Base-by-base conservation (phyloP, 371 early-diverging fungal genomes). In the Mortierella sp. region DNA sequence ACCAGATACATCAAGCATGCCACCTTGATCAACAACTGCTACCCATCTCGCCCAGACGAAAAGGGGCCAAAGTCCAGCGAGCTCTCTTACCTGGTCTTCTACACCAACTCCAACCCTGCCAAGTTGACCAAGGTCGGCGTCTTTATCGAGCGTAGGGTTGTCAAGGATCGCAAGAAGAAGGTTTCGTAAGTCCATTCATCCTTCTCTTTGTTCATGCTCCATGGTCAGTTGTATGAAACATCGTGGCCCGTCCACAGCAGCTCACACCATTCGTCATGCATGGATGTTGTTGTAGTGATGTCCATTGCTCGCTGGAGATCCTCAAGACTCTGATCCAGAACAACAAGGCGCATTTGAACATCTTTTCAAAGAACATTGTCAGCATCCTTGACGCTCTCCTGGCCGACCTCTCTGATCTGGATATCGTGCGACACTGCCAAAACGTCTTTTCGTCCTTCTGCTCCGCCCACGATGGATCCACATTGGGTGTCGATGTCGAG, bases 111-210 rank as follows among this genome's bases (percentile, higher is more conserved):
- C 54, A 90, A 95, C 72, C 97, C 97, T 6, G 94, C 91, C 43
- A 97, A 97, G 79, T 85, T 96, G 28, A 87, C 93, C 58, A 97
- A 97, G 69, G 95, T 96, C 45, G 96, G 96, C 58, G 82, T 78
- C 18, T 95, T 90, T 74, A 78, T 97, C 57, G 94, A 94, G 64
- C 89, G 89, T 66, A 86, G 92, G 61, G 86, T 92, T 4, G 81
- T 85, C 48, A 78, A 86, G 45, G 93, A 86, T 19, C 81, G 85
- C 54, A 90, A 89, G 72, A 83, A 79, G 43, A 79, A 85, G 67
- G 83, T 85, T 57, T 78, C 85, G 84, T 90, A 88, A 80, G 83
- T 83, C 10, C 34, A 7, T 34, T 34, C 34, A 4, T 34, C 7
- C 34, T 10, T 59, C 30, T 24, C 28, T n/a, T 34, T 23, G 1